phyloP scores from a whole-genome alignment of 805 yeast species.

The Grigorovia jiainica region DNA sequence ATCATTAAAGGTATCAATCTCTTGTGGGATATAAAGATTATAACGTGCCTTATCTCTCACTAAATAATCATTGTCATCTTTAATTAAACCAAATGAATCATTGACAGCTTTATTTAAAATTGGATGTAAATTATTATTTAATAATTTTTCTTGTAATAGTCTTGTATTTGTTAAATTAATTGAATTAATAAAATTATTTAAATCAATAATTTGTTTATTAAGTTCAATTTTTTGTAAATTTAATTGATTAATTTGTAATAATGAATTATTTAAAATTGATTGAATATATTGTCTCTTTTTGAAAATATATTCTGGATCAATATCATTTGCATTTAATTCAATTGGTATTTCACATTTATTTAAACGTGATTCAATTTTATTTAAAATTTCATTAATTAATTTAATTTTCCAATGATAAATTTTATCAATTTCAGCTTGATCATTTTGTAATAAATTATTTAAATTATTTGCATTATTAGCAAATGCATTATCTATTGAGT shows the following conservation, averaged over 20 bases:
- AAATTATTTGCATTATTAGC: conserved; percentile 16
- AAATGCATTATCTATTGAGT: conserved; percentile 17
- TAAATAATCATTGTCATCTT: not conserved
- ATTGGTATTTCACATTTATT: conserved; percentile 20
- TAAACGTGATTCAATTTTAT: conserved; percentile 16
- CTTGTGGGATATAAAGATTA: conserved; percentile 1
- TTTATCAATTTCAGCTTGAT: conserved; percentile 9
- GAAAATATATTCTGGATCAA: conserved; percentile 25
- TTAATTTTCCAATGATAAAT: conserved; percentile 13
- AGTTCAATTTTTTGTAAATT: conserved; percentile 17
- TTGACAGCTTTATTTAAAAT: conserved; percentile 21
- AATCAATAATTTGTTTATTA: conserved; percentile 12
- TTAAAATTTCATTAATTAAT: conserved; percentile 17
- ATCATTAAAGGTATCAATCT: too few relatives aligned
- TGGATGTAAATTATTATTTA: conserved; percentile 20
- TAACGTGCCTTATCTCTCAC: not conserved
- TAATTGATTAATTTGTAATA: conserved; percentile 15
- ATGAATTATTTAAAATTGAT: conserved; percentile 10
- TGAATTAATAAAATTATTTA: conserved; percentile 5
- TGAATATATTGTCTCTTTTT: conserved; percentile 25
- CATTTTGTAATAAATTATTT: conserved; percentile 8
- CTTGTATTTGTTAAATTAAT: conserved; percentile 9
- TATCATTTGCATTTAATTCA: conserved; percentile 14
- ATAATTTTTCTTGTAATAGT: conserved; percentile 13
- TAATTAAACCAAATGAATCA: conserved; percentile 19